Evolutionary conservation across 73 alveolate genomes (phyloP).

Genomic region (Tetrahymena elliotti): DNA sequence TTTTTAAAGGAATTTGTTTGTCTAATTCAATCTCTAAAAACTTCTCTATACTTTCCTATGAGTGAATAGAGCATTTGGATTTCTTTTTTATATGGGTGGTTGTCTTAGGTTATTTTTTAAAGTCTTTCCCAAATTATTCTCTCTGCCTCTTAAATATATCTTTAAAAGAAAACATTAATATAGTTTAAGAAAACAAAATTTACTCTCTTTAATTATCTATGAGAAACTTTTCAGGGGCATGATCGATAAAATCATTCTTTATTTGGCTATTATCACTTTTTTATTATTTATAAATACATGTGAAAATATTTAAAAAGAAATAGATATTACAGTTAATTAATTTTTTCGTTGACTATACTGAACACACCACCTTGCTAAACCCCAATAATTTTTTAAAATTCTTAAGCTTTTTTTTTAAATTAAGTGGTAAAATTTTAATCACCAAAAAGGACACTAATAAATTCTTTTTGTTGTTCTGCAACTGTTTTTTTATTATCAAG

Average conservation of each 20-base stretch:
- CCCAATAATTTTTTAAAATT: background rate
- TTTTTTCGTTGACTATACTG: background rate
- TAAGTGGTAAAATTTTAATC: background rate
- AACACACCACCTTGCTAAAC: background rate
- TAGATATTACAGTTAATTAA: background rate
- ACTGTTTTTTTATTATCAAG: background rate
- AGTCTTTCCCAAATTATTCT: background rate
- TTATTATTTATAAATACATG: too few species aligned
- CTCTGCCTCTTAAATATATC: background rate
- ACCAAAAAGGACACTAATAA: background rate
- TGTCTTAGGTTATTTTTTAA: background rate
- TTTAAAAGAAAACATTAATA: background rate
- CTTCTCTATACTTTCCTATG: background rate
- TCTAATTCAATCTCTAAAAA: background rate
- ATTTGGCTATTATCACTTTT: background rate
- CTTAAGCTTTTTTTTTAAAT: background rate
- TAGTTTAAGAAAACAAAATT: background rate
- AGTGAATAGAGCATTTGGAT: background rate
- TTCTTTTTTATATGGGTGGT: background rate
- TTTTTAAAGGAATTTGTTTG: too few species aligned
- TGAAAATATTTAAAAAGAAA: too few species aligned
- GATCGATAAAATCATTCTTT: background rate
- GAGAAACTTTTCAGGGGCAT: background rate
- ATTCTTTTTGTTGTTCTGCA: background rate
- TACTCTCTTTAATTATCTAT: background rate